Percentiles rank a stretch among this genome's conserved stretches.
These are phyloP conservation scores for Ulota crispa DNA, from an alignment of 225 moss, liverwort and hornwort species.

Conservation along the genomic window DNA sequence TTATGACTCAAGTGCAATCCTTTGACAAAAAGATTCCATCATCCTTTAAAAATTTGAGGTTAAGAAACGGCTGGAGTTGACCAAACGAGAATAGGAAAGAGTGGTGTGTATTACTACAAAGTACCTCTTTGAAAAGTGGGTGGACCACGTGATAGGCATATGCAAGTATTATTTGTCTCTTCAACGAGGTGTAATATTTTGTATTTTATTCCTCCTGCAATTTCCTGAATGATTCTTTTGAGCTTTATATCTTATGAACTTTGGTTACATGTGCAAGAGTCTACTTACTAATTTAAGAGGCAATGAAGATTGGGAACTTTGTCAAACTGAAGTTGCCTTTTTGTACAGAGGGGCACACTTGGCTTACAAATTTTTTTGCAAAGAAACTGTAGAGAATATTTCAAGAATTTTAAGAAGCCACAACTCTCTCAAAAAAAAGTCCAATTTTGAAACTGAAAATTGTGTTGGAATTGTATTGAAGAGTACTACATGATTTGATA, in stretches of 20 bases:
- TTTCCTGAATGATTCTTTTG: neutral
- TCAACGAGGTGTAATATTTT: neutral
- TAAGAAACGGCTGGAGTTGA: slow-evolving; percentile 67
- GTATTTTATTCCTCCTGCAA: slow-evolving; percentile 4
- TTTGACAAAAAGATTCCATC: slow-evolving; percentile 70
- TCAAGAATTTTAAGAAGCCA: too few species aligned
- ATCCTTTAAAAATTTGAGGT: slow-evolving; percentile 87
- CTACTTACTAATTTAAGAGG: neutral
- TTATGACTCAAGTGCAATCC: slow-evolving; percentile 3
- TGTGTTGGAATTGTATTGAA: too few species aligned
- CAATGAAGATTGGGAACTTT: neutral
- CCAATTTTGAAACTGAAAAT: too few species aligned
- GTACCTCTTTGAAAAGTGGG: slow-evolving; percentile 83
- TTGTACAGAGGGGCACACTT: too few species aligned
- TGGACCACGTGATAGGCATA: slow-evolving; percentile 84
- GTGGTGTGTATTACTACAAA: slow-evolving; percentile 73
- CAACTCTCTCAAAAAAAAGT: too few species aligned
- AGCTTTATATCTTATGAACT: neutral
- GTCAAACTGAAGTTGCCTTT: neutral
- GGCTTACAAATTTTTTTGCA: too few species aligned
- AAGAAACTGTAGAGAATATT: too few species aligned
- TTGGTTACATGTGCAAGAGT: neutral
- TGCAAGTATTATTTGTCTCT: slow-evolving; percentile 63
- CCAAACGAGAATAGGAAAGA: slow-evolving; percentile 75
- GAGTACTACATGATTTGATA: too few species aligned